Base-by-base conservation (phyloP, 352 stramenopile species). In the Globisporangium splendens region DNA sequence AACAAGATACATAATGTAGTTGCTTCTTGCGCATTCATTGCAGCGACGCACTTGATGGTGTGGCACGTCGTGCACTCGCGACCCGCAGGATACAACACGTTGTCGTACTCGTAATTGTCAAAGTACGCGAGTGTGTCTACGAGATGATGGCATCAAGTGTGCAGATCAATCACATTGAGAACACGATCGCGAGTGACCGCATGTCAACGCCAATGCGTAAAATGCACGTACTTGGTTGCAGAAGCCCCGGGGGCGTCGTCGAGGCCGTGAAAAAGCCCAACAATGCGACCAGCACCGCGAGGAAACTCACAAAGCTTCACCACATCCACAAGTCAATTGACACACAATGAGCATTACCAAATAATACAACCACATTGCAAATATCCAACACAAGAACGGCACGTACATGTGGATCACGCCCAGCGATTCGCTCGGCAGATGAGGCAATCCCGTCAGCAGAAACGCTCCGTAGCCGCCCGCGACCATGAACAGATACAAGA, bases 401-500 rank as follows among this genome's bases (percentile, higher is more conserved):
- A 22, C 66, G 21, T 62, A 77, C 74, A 76, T 72, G 66, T 89
- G 76, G 46, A 64, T 53, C 14, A 65, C 46, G 15, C 68, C 46
- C 17, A 89, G 64, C 50, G 61, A 72, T 13, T 67, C 71, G 46
- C 62, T 83, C 20, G 75, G 72, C 2, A 86, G 56, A 28, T 72
- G 68, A 44, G 73, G 75, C 20, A 83, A 53, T 12, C 70, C 79
- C 1, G 42, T 59, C 35, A 73, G 55, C 21, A 89, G 68, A 67
- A 91, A 89, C 8, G 68, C 66, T 20, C 68, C 75, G 54, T 86
- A 88, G 57, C 79, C 75, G 12, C 79, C 73, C 12, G 75, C 63
- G 8, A 88, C 71, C 35, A 89, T 62, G 59, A 83, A 31, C 61
- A 91, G 38, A 63, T 87, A 89, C 52, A 88, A 79, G 35, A 75